Base-by-base conservation (phyloP, 495 filamentous ascomycete species). In the Lasiosphaeris hirsuta region DNA sequence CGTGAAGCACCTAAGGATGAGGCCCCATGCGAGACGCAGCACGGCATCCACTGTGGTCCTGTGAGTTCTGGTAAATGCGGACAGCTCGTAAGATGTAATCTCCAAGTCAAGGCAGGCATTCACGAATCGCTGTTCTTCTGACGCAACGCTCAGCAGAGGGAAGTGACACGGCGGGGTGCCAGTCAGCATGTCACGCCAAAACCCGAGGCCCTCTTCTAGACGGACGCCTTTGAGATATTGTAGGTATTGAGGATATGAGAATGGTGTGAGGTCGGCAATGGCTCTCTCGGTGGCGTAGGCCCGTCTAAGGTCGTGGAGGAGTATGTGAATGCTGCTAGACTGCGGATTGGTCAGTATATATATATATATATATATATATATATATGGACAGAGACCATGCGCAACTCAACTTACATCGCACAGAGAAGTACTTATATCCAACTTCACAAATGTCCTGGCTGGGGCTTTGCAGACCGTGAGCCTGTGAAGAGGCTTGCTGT, bases 11-110 rank as follows among this genome's bases (percentile, higher is more conserved):
- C 75, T 69, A 8, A 79, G 58, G 7, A 78, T 51, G 19, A 79
- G 64, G 4, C 64, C 69, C 76, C 76, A 79, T 1, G 76, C 76
- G n/a, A 77, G 69, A n/a, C 69, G 69, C n/a, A 79, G 63, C 30
- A 79, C 51, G 1, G 69, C 63, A 4, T 67, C 73, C 15, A 65
- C 56, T 0, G 67, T 63, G 0, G 72, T 68, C 11, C 66, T 64
- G 38, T 73, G 63, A 4, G 64, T 63, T 2, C 63, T 60, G 9
- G 71, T 61, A 19, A 79, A 77, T 6, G 60, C 56, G 2, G 69
- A 66, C 0, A 79, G 57, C 1, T 66, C 68, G 45, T 71, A 64
- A 11, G 56, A 67, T 1, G 68, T 63, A 43, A 75, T 63, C 19
- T 76, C 67, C 0, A 78, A 64, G 14, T 77, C 69, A 3, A 75